Evolutionary conservation across 345 rosid genomes (phyloP), one percentile per base, ranked within the genome.

Genomic region (Hevea brasiliensis): DNA sequence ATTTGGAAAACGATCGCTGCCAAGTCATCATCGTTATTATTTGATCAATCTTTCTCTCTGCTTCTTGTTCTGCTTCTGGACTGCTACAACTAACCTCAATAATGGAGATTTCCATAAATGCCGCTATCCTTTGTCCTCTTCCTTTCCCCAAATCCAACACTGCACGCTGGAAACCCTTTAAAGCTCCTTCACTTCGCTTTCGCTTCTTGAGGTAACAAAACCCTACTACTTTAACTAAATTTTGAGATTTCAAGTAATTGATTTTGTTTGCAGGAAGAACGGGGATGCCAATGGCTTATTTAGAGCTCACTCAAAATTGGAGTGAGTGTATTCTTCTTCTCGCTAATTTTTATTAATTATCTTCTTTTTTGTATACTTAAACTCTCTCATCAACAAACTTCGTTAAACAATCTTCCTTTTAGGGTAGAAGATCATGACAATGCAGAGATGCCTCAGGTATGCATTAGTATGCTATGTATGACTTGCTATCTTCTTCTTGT

Each of bases 361-460:
- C 15, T 45, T 32, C 29, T 20, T 17, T 47, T 61, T 48, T 1
- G 35, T 54, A 47, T 67, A 13, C 58, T n/a, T 14, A 8, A 48
- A 48, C 13, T 26, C 42, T 45, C n/a, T 27, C 15, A 9, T 65
- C 8, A 26, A 50, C 17, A 24, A 26, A 48, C 44, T 44, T 64
- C 45, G 56, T 35, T 40, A 14, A 32, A 66, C 14, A 29, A 48
- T 45, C 50, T 64, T 71, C 35, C 48, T 72, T 74, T 18, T 72
- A 91, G 94, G 76, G 67, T 80, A 21, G 81, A 82, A 79, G 84
- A 69, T 71, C 75, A 67, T 21, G 85, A 72, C 27, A 66, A 80
- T 24, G 55, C 61, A 12, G 90, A 84, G 35, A 53, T 61, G 68
- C 72, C 82, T 75, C 85, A 76, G 90, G 96, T 86, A 72, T 23